Conservation (phyloP, 2,329 filamentous ascomycete genomes). For the Knufia petricola region DNA sequence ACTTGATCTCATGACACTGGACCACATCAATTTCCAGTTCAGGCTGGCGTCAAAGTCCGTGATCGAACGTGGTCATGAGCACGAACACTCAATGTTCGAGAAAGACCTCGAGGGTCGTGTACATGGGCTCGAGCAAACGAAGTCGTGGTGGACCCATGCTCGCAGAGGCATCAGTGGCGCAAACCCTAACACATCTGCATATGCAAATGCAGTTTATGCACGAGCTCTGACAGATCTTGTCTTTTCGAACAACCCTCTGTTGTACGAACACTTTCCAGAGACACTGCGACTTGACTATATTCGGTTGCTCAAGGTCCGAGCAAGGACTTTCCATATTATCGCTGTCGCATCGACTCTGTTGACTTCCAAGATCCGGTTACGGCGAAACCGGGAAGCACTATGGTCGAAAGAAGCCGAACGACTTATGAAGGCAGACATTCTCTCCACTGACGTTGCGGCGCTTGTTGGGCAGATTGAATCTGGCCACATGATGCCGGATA, state of each 20-base stretch:
- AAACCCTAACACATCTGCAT: constrained; percentile 8
- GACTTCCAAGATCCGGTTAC: constrained; percentile 56
- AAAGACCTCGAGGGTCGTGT: constrained; percentile 44
- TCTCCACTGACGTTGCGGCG: constrained; percentile 29
- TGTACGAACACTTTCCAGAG: constrained; percentile 47
- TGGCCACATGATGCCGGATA: constrained; percentile 39
- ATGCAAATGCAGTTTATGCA: constrained; percentile 40
- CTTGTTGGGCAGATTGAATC: constrained; percentile 40
- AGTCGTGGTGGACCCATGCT: constrained; percentile 29
- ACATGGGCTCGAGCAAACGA: constrained; percentile 44
- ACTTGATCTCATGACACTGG: constrained; percentile 53
- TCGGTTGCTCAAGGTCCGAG: constrained; percentile 45
- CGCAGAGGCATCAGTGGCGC: constrained; percentile 4
- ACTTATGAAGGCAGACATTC: constrained; percentile 42
- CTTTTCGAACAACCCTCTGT: constrained; percentile 41
- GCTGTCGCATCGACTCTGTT: constrained; percentile 53
- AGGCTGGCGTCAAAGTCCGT: constrained; percentile 51
- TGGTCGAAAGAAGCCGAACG: constrained; percentile 54
- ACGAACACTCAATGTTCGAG: constrained; percentile 51
- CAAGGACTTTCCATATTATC: constrained; percentile 47
- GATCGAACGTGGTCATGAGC: constrained; percentile 51
- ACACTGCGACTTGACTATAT: constrained; percentile 49
- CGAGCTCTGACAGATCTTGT: constrained; percentile 51
- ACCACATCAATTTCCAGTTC: constrained; percentile 58
- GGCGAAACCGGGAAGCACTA: constrained; percentile 53